phyloP scores from a whole-genome alignment of 257 asterid species.

The Primulina tabacum region DNA sequence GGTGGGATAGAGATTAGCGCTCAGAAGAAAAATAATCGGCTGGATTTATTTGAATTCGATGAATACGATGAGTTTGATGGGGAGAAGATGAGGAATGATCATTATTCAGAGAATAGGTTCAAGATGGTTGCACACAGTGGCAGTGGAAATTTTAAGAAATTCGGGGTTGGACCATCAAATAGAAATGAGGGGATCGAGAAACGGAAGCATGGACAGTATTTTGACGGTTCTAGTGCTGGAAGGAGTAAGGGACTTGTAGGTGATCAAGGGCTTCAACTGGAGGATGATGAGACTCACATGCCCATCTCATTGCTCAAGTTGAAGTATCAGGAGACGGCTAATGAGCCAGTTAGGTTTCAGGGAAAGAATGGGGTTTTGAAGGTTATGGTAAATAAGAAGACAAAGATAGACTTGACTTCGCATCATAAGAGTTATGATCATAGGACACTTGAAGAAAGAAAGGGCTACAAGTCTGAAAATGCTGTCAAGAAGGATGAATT shows the following conservation, averaged over 20 bases:
- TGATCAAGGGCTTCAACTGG: conserved; percentile 36
- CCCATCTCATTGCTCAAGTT: conserved; percentile 53
- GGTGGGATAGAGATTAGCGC: conserved; percentile 39
- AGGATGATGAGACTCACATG: conserved; percentile 53
- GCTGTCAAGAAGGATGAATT: conserved; percentile 38
- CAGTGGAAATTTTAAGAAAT: conserved; percentile 41
- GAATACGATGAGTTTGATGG: conserved; percentile 67
- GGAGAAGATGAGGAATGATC: neutral
- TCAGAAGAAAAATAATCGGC: conserved; percentile 58
- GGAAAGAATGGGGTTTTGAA: conserved; percentile 96
- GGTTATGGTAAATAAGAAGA: conserved; percentile 90
- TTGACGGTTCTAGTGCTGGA: conserved; percentile 41
- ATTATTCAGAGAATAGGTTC: conserved; percentile 33
- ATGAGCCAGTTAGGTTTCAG: conserved; percentile 77
- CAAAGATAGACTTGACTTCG: conserved; percentile 46
- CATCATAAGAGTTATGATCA: conserved; percentile 33
- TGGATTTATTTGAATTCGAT: conserved; percentile 78
- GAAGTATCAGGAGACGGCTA: conserved; percentile 47
- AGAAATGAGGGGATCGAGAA: conserved; percentile 47
- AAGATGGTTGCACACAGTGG: conserved; percentile 42
- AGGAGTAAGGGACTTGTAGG: conserved; percentile 43
- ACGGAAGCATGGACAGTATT: conserved; percentile 42
- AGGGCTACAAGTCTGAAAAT: conserved; percentile 39
- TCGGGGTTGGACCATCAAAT: conserved; percentile 43
- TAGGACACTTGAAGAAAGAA: conserved; percentile 45